Evolutionary conservation across 192 early-diverging fungal genomes (phyloP).

Genomic region (Gamsiella multidivaricata): DNA sequence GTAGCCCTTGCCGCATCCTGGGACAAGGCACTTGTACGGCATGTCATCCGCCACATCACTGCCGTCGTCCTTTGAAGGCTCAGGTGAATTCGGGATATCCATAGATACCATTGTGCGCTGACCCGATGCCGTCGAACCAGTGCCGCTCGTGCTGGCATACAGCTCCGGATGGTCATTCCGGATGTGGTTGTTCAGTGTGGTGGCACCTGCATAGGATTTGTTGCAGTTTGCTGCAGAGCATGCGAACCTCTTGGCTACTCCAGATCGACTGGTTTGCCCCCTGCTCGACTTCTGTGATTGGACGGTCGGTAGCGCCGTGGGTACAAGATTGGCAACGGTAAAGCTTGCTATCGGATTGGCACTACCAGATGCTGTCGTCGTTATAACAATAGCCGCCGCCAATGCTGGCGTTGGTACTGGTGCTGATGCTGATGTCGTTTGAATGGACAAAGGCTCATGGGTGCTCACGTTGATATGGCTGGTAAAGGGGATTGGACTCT

Average conservation of each 20-base stretch:
- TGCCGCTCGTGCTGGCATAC: neutral
- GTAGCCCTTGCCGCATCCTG: constrained; percentile 75
- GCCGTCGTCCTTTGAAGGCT: neutral
- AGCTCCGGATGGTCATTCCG: constrained; percentile 32
- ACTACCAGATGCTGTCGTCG: neutral
- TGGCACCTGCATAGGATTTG: constrained; percentile 25
- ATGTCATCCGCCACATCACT: constrained; percentile 54
- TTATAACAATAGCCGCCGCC: neutral
- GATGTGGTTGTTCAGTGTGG: constrained; percentile 27
- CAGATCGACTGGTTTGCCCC: constrained; percentile 1
- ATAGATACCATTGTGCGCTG: constrained; percentile 1
- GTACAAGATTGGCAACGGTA: neutral
- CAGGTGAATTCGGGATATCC: neutral
- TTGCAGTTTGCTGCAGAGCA: constrained; percentile 16
- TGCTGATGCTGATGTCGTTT: neutral
- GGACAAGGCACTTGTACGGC: constrained; percentile 76
- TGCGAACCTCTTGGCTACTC: constrained; percentile 20
- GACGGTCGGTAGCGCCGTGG: neutral
- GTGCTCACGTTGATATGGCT: constrained; percentile 18
- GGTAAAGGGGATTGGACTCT: constrained; percentile 23
- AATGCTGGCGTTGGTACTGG: neutral
- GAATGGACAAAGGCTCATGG: constrained; percentile 16
- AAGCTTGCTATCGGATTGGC: neutral
- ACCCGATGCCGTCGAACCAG: neutral
- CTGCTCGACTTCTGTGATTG: neutral